Conservation (phyloP, 805 yeast genomes). For the Candida takata region DNA sequence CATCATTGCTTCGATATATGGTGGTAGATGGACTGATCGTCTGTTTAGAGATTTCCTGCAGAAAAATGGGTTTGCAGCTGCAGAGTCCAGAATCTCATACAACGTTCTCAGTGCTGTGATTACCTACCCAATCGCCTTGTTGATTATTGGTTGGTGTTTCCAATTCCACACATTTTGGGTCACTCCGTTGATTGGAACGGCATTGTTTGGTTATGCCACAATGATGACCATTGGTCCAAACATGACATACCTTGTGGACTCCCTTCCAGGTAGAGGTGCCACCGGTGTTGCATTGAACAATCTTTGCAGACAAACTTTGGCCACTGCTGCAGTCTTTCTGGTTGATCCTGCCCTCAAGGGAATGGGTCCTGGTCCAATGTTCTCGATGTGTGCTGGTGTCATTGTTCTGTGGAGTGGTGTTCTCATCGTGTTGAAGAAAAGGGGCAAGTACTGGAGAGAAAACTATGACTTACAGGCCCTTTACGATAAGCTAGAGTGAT, state of each 20-base stretch:
- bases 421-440: slow-evolving; percentile 41
- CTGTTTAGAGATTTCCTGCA: slow-evolving; percentile 45
- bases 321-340: slow-evolving; percentile 70
- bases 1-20: slow-evolving; percentile 65
- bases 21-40: slow-evolving; percentile 74
- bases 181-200: slow-evolving; percentile 74
- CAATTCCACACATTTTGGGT: slow-evolving; percentile 65
- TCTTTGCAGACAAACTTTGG: slow-evolving; percentile 62
- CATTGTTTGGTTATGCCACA: slow-evolving; percentile 73
- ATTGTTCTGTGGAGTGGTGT: slow-evolving; percentile 36
- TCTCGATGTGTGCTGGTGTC: slow-evolving; percentile 58
- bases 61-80: slow-evolving; percentile 59
- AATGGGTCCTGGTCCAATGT: slow-evolving; percentile 65
- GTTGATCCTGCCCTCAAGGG: slow-evolving; percentile 65
- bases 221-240: slow-evolving; percentile 82
- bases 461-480: slow-evolving; percentile 49
- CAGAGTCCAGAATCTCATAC: slow-evolving; percentile 75
- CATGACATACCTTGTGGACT: slow-evolving; percentile 73
- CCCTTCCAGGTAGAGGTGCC: slow-evolving; percentile 82
- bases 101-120: slow-evolving; percentile 62
- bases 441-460: slow-evolving; percentile 59
- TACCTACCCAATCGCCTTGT: slow-evolving; percentile 53
- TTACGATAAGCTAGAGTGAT: slow-evolving; percentile 38
- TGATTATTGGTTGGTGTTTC: slow-evolving; percentile 81
- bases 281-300: slow-evolving; percentile 84